A percentile compares a stretch with the other conserved stretches of the same genome.
phyloP scores from a whole-genome alignment of 805 yeast species.

The Nakazawaea holstii region DNA sequence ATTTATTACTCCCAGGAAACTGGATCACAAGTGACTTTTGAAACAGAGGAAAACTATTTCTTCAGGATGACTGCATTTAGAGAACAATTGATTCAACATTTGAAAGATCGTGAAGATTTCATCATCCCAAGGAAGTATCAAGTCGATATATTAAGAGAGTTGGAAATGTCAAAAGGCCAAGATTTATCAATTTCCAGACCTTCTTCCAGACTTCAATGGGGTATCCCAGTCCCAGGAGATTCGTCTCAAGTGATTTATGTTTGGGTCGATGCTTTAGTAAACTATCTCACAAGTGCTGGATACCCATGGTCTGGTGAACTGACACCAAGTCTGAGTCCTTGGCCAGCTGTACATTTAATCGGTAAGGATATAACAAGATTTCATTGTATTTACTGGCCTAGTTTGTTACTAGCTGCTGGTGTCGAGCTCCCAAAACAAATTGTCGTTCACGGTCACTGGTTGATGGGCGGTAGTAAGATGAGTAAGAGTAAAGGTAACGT shows the following conservation, averaged over 20 bases:
- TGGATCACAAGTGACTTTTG: conserved; percentile 66
- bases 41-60: conserved; percentile 82
- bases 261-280: conserved; percentile 93
- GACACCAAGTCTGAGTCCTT: conserved; percentile 18
- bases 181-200: conserved; percentile 93
- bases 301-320: conserved; percentile 33
- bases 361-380: conserved; percentile 91
- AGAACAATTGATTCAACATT: conserved; percentile 40
- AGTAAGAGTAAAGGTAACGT: conserved; percentile 91
- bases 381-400: conserved; percentile 94
- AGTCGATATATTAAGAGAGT: conserved; percentile 49
- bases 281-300: conserved; percentile 73
- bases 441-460: conserved; percentile 93
- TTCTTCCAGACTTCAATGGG: conserved; percentile 74
- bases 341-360: conserved; percentile 63
- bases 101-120: conserved; percentile 47
- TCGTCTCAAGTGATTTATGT: conserved; percentile 78
- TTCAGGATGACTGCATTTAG: conserved; percentile 67
- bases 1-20: conserved; percentile 56
- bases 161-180: conserved; percentile 39
- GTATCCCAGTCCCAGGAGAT: conserved; percentile 82
- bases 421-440: conserved; percentile 65
- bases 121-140: conserved; percentile 63
- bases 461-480: conserved; percentile 87
- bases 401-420: conserved; percentile 79